These are phyloP conservation scores for Botrytis pseudocinerea DNA, from an alignment of 2,329 filamentous ascomycete species.

Conservation along the genomic window DNA sequence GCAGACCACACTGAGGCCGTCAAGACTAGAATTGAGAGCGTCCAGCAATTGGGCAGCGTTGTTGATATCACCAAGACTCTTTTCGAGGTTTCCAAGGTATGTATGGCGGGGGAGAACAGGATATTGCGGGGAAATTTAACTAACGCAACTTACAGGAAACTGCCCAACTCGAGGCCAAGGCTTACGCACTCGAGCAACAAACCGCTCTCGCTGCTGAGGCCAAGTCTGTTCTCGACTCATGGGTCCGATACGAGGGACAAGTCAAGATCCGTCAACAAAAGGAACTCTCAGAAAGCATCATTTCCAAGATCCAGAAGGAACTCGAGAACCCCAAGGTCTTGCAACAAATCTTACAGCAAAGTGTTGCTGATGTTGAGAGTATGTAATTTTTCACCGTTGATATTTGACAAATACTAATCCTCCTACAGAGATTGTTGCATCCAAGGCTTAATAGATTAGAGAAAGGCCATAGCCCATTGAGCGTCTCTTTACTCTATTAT, in stretches of 20 bases:
- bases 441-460: constrained; percentile 62
- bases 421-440: constrained; percentile 57
- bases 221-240: constrained; percentile 93
- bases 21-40: constrained; percentile 89
- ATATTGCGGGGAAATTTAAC: not conserved
- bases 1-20: constrained; percentile 94
- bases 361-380: constrained; percentile 95
- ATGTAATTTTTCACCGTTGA: constrained; percentile 43
- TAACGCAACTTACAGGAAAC: constrained; percentile 61
- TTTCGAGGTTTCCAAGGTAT: constrained; percentile 97
- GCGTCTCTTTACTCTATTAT: constrained; percentile 53
- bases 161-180: constrained; percentile 90
- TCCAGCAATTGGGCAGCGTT: constrained; percentile 90
- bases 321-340: constrained; percentile 96
- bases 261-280: constrained; percentile 98
- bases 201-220: constrained; percentile 90
- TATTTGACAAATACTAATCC: constrained; percentile 41
- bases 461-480: constrained; percentile 29
- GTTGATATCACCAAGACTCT: constrained; percentile 96
- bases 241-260: constrained; percentile 98
- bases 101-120: constrained; percentile 28
- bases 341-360: constrained; percentile 97
- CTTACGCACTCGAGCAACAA: constrained; percentile 95
- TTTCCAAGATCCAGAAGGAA: constrained; percentile 98
- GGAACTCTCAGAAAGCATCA: constrained; percentile 89